Conservation (phyloP, 306 rosid species). For the Lotus japonicus region DNA sequence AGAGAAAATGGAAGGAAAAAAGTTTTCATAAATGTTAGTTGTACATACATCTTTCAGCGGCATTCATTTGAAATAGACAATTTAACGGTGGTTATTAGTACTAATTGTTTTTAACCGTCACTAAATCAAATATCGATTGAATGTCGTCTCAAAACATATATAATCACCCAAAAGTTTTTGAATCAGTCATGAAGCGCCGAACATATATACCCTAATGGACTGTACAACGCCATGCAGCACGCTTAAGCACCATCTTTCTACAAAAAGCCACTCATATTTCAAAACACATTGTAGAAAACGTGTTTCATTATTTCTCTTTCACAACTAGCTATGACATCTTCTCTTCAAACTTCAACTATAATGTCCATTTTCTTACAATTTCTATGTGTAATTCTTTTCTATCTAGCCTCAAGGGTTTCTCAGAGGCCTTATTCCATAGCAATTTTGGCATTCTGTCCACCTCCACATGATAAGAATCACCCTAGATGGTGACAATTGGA, state of each 20-base stretch:
- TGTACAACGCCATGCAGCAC: constrained; percentile 59
- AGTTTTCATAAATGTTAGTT: too few relatives aligned
- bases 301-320: constrained; percentile 2
- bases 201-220: background rate
- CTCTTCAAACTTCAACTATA: background rate
- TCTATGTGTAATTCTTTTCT: too few relatives aligned
- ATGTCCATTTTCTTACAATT: background rate
- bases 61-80: too few relatives aligned
- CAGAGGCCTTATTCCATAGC: constrained; percentile 59
- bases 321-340: constrained; percentile 1
- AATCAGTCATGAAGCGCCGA: constrained; percentile 3
- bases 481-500: constrained; percentile 21
- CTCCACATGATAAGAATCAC: constrained; percentile 26
- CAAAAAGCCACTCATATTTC: constrained; percentile 29
- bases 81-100: too few relatives aligned
- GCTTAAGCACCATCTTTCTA: constrained; percentile 45
- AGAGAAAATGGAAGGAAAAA: too few relatives aligned
- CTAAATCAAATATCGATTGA: too few relatives aligned
- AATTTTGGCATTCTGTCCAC: constrained; percentile 87
- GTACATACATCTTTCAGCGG: too few relatives aligned
- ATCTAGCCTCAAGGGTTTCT: constrained; percentile 46
- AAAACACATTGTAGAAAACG: constrained; percentile 10
- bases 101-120: too few relatives aligned
- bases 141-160: too few relatives aligned
- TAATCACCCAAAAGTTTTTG: background rate